These are phyloP conservation scores for Alternaria dauci DNA, from an alignment of 2,329 filamentous ascomycete species.

Conservation along the genomic window DNA sequence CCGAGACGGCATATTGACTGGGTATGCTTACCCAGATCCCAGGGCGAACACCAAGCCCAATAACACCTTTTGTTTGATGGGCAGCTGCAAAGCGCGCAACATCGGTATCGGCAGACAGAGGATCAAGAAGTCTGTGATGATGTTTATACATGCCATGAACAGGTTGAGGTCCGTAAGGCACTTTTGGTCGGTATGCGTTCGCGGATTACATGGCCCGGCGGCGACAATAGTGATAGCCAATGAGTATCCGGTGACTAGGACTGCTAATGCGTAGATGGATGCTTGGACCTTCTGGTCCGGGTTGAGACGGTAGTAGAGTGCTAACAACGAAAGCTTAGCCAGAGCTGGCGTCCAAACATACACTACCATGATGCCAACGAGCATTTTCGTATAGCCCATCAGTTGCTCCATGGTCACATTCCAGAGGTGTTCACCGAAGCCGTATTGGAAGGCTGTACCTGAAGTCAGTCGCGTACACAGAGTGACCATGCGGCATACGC, in stretches of 20 bases:
- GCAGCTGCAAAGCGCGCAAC: slow-evolving; percentile 35
- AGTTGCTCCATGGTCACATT: slow-evolving; percentile 22
- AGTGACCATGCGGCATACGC: background rate
- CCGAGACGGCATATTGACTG: background rate
- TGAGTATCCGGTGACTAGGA: slow-evolving; percentile 27
- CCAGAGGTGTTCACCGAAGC: slow-evolving; percentile 31
- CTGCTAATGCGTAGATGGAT: slow-evolving; percentile 23
- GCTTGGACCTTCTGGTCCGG: slow-evolving; percentile 17
- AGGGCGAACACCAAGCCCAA: slow-evolving; percentile 41
- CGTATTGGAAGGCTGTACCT: slow-evolving; percentile 26
- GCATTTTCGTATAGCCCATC: slow-evolving; percentile 18
- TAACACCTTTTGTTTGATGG: slow-evolving; percentile 38
- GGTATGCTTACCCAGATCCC: slow-evolving; percentile 28
- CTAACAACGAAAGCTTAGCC: slow-evolving; percentile 31
- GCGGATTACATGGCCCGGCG: slow-evolving; percentile 29
- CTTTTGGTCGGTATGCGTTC: slow-evolving; percentile 16
- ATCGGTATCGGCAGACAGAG: slow-evolving; percentile 38
- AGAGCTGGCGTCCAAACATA: slow-evolving; percentile 35
- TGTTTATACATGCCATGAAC: slow-evolving; percentile 41
- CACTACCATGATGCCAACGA: slow-evolving; percentile 25
- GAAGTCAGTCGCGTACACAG: slow-evolving; percentile 2
- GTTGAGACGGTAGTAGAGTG: slow-evolving; percentile 30
- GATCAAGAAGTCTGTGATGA: slow-evolving; percentile 48
- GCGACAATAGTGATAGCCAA: slow-evolving; percentile 29
- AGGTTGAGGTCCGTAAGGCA: slow-evolving; percentile 30